These are phyloP conservation scores for Talaromyces sp. DNA, from an alignment of 2,329 filamentous ascomycete genomes.

Conservation along the genomic window DNA sequence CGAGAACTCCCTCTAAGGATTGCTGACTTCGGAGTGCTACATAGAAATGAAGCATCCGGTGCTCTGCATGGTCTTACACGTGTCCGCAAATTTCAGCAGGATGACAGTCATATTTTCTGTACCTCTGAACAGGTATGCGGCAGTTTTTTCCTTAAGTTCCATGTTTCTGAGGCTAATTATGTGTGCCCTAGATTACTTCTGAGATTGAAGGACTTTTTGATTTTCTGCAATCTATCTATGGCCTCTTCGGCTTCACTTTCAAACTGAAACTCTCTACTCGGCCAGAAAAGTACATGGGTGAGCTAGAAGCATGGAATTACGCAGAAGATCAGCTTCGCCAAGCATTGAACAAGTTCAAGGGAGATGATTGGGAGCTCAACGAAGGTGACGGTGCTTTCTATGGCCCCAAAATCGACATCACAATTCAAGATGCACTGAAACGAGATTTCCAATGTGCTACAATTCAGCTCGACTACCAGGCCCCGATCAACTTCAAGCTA, in stretches of 20 bases:
- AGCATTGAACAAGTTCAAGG: slow-evolving; percentile 72
- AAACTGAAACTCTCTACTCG: slow-evolving; percentile 92
- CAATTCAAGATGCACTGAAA: slow-evolving; percentile 79
- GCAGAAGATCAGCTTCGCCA: slow-evolving; percentile 76
- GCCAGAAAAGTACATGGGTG: slow-evolving; percentile 81
- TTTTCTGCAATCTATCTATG: slow-evolving; percentile 75
- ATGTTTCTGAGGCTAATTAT: slow-evolving; percentile 4
- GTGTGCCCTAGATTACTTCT: slow-evolving; percentile 48
- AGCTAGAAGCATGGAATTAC: slow-evolving; percentile 79
- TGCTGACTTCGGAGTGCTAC: slow-evolving; percentile 92
- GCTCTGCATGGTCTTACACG: slow-evolving; percentile 85
- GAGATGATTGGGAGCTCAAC: slow-evolving; percentile 80
- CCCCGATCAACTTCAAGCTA: slow-evolving; percentile 78
- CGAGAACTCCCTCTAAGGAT: slow-evolving; percentile 84
- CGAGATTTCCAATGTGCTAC: slow-evolving; percentile 87
- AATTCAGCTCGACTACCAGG: slow-evolving; percentile 89
- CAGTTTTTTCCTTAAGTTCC: background rate
- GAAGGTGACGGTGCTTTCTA: slow-evolving; percentile 97
- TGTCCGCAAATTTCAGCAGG: slow-evolving; percentile 90
- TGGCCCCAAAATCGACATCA: slow-evolving; percentile 97
- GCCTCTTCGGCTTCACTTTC: slow-evolving; percentile 81
- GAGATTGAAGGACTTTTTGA: slow-evolving; percentile 83
- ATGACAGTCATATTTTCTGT: slow-evolving; percentile 96
- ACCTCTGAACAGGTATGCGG: slow-evolving; percentile 62
- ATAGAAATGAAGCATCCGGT: slow-evolving; percentile 91